Evolutionary conservation across 306 rosid species (phyloP).

Genomic region (Abrus pulchellus): DNA sequence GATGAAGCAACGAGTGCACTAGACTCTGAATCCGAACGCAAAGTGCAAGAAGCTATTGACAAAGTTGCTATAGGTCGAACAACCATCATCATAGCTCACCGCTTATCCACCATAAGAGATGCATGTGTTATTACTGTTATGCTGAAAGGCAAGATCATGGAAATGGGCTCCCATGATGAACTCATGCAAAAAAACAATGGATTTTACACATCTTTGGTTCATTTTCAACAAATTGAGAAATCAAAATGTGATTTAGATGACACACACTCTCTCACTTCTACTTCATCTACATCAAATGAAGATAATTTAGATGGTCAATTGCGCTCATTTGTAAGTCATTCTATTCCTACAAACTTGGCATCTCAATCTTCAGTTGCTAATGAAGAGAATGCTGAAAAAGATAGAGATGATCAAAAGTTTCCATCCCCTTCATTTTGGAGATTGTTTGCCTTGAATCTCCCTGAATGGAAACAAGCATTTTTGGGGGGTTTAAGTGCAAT

Average conservation of each 20-base stretch:
- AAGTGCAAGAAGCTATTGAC: not conserved
- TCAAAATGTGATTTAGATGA: not conserved
- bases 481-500: not conserved
- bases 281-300: not conserved
- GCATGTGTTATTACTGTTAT: not conserved
- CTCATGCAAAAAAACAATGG: not conserved
- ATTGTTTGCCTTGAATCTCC: not conserved
- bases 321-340: not conserved
- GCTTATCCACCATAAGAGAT: not conserved
- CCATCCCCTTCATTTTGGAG: not conserved
- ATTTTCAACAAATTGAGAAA: not conserved
- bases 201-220: not conserved
- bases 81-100: not conserved
- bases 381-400: not conserved
- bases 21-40: not conserved
- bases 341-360: not conserved
- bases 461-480: not conserved
- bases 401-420: not conserved
- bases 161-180: not conserved
- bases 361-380: not conserved
- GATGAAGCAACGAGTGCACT: slow-evolving; percentile 9
- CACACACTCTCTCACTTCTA: not conserved
- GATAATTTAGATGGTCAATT: not conserved
- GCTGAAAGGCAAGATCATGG: not conserved
- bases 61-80: not conserved